Base-by-base conservation (phyloP, 345 rosid genomes). In the Lumnitzera racemosa region DNA sequence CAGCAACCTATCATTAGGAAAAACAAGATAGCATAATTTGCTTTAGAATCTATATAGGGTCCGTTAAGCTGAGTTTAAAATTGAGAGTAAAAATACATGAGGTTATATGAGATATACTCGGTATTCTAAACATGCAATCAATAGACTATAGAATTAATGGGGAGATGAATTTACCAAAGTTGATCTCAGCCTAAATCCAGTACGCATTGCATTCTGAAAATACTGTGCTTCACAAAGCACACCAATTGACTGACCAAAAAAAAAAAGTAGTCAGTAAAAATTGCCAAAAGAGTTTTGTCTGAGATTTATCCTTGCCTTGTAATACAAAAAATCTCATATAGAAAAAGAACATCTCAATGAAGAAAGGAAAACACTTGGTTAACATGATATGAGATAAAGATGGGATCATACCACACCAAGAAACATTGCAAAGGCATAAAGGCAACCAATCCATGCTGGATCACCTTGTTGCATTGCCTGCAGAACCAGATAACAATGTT, bases 391-490 rank as follows among this genome's bases (percentile, higher is more conserved):
- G 23, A 51, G 62, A 47, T 25, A 14, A 64, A 17, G 46, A 47
- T 46, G 62, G 52, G 51, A 59, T 57, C 88, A 46, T 86, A 90
- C 96, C 90, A 88, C 97, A 11, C 90, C 96, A 67, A 75, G 48
- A 53, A 94, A 83, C 61, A 94, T 90, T 50, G 74, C 74, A 84
- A 90, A 88, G 67, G 99, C 96, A 56, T 90, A 90, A 62, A 79
- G 36, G 61, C 83, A 88, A 57, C 99, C 96, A 58, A 83, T 78
- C 96, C 90, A 94, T 59, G 95, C 84, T 49, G 96, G 95, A 69
- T 86, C 95, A 47, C 95, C 92, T 60, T 56, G 78, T 84, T 90
- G 95, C 99, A 90, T 86, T 52, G 99, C 88, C 99, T 94, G 88
- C 76, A 81, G 43, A 53, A 3, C 46, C 53, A 23, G 63, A 63